These are phyloP conservation scores for Suhomyces anneliseae DNA, from an alignment of 1,139 yeast genomes.

Conservation along the genomic window DNA sequence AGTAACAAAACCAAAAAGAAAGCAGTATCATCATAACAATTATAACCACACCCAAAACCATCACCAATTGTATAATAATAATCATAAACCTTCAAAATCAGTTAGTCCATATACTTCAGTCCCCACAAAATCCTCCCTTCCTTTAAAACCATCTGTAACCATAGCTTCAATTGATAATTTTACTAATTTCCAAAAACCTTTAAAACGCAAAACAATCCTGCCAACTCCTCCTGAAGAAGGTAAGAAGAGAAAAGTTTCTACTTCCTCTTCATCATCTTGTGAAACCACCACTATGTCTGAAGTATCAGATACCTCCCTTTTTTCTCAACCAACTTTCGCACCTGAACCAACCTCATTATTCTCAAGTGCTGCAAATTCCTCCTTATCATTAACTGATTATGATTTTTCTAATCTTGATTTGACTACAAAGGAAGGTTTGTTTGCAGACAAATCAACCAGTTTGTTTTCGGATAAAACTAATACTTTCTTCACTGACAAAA, in stretches of 20 bases:
- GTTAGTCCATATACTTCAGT: neutral
- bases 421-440: neutral
- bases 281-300: neutral
- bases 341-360: neutral
- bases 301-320: conserved; percentile 1
- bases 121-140: conserved; percentile 6
- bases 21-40: conserved; percentile 1
- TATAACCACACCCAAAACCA: conserved; percentile 11
- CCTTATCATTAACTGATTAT: conserved; percentile 3
- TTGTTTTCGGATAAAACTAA: too few relatives aligned
- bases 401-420: neutral
- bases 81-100: neutral
- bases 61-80: neutral
- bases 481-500: too few relatives aligned
- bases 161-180: conserved; percentile 25
- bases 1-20: neutral
- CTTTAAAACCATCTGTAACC: conserved; percentile 27
- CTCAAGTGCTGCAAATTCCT: conserved; percentile 1
- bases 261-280: conserved; percentile 5
- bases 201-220: conserved; percentile 1
- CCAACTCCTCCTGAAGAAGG: neutral
- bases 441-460: neutral
- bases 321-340: neutral
- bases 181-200: conserved; percentile 6
- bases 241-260: conserved; percentile 9